Evolutionary conservation across 179 eudicot species (phyloP), one percentile per base, ranked within the genome.

Genomic region (Beta corolliflora): DNA sequence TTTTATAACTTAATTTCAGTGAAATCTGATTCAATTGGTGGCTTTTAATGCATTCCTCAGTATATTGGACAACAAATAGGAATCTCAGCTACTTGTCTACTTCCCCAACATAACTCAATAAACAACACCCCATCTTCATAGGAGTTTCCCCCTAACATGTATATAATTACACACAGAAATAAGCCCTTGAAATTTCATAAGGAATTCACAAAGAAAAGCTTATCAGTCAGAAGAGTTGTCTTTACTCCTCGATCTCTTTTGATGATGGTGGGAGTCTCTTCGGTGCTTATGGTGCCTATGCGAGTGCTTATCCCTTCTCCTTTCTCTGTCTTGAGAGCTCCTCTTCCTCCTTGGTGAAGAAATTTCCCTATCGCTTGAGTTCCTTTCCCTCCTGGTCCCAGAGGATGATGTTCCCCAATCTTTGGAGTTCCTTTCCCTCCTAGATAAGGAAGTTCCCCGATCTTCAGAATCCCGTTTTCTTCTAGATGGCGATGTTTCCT

Each of bases 221-320:
- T 68, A 9, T 45, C 21, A 78, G 21, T 81, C 79, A 7, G 21
- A 73, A 18, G 50, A 59, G 9, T 44, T 69, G 13, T 87, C 90
- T 67, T 61, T 75, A 63, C 83, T 77, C 18, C 53, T 4, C 18
- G 89, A 85, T 78, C 86, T 86, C 60, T 80, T 87, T 23, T 83
- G 81, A 54, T 75, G 90, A 46, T 83, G 85, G 76, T 76, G 67
- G 14, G 85, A 85, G 72, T 86, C 82, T 75, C 82, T 83, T 65
- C 77, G 73, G 14, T 81, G 78, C 66, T 72, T 76, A 60, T 81
- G 86, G 21, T 90, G 89, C 61, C 77, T 83, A 76, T 72, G 85
- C 63, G 86, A 81, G 70, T 73, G 86, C 55, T 84, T 82, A 44
- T 92, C 89, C 61, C 66, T 83, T 44, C 85, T 56, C 36, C 36